These are phyloP conservation scores for Phytophthora niederhauseri DNA, from an alignment of 352 stramenopile genomes.

Conservation along the genomic window DNA sequence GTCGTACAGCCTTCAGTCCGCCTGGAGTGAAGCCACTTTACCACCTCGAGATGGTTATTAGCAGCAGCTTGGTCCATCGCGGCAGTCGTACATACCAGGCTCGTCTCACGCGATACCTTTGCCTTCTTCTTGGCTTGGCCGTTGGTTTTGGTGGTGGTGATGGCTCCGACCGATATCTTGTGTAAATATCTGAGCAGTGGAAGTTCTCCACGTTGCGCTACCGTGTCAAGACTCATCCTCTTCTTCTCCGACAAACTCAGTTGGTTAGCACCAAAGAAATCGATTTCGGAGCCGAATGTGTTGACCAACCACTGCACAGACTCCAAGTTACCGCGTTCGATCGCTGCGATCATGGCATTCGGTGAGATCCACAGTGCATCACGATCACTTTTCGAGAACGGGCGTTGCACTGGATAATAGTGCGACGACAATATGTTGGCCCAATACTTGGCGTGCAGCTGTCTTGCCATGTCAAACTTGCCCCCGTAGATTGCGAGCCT, in stretches of 20 bases:
- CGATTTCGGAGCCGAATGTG: neutral
- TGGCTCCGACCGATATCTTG: neutral
- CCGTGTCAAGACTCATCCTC: neutral
- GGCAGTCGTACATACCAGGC: neutral
- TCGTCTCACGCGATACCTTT: neutral
- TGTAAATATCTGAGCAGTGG: constrained; percentile 6
- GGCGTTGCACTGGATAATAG: neutral
- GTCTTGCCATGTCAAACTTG: constrained; percentile 1
- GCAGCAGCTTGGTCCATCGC: neutral
- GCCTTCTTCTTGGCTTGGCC: neutral
- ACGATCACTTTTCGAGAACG: neutral
- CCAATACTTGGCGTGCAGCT: constrained; percentile 5
- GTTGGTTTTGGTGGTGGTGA: neutral
- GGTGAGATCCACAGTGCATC: neutral
- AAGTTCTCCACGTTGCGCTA: neutral
- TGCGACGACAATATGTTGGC: neutral
- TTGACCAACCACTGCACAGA: constrained; percentile 3
- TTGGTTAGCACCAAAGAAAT: neutral
- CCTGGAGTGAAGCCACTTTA: neutral
- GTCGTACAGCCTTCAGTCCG: neutral
- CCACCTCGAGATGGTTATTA: neutral
- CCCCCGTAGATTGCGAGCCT: neutral
- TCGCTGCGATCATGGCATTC: neutral
- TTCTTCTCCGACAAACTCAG: neutral
- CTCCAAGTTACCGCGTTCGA: neutral